phyloP scores from a whole-genome alignment of 2,329 filamentous ascomycete species.

The Alternaria hordeiaustralica region DNA sequence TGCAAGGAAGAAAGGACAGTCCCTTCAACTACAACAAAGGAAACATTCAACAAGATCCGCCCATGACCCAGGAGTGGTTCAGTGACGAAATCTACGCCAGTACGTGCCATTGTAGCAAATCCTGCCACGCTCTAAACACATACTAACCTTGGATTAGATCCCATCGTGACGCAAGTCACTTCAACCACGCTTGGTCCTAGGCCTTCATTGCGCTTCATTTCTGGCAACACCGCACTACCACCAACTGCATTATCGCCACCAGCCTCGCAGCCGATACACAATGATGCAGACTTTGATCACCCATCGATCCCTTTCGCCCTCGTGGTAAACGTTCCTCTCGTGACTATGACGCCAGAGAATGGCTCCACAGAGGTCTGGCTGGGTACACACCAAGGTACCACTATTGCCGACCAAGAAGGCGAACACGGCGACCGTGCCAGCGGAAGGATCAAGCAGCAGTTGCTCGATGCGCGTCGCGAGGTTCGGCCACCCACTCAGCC shows the following conservation, averaged over 20 bases:
- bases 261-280: constrained; percentile 43
- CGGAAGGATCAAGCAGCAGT: constrained; percentile 34
- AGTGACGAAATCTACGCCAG: constrained; percentile 59
- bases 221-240: constrained; percentile 52
- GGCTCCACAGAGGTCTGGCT: constrained; percentile 61
- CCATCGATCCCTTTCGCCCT: constrained; percentile 52
- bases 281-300: constrained; percentile 44
- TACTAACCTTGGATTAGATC: constrained; percentile 48
- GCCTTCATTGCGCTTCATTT: constrained; percentile 42
- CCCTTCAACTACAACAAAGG: constrained; percentile 69
- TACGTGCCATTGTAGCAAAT: constrained; percentile 35
- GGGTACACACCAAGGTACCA: constrained; percentile 53
- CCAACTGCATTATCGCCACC: constrained; percentile 49
- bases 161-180: constrained; percentile 63
- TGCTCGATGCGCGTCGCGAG: constrained; percentile 27
- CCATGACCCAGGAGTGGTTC: constrained; percentile 54
- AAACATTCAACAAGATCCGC: constrained; percentile 68
- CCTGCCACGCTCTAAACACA: neutral
- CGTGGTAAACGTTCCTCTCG: constrained; percentile 57
- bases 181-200: constrained; percentile 51
- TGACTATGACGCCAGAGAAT: constrained; percentile 54
- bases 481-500: constrained; percentile 33
- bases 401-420: constrained; percentile 40
- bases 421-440: constrained; percentile 50
- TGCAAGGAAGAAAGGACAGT: constrained; percentile 61